phyloP scores from a whole-genome alignment of 139 green algal species.

The Ulvella scutata region DNA sequence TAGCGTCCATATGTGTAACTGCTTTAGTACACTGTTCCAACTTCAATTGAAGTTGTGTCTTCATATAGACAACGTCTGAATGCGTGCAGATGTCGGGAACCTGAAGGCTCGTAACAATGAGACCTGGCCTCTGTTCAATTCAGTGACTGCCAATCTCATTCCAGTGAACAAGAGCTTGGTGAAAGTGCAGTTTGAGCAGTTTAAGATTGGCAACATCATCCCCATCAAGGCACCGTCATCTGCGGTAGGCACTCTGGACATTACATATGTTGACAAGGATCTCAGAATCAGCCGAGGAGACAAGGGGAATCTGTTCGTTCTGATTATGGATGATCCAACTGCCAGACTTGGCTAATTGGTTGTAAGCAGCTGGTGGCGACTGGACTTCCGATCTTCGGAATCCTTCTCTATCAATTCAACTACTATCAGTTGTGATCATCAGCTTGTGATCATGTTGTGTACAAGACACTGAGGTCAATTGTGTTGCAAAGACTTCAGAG shows the following conservation, averaged over 20 bases:
- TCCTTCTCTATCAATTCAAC: too few relatives aligned
- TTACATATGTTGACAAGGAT: slow-evolving; percentile 54
- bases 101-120: neutral
- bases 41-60: neutral
- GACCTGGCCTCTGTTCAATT: neutral
- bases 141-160: slow-evolving; percentile 43
- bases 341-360: too few relatives aligned
- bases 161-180: slow-evolving; percentile 38
- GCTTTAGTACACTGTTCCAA: neutral
- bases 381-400: too few relatives aligned
- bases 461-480: too few relatives aligned
- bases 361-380: too few relatives aligned
- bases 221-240: slow-evolving; percentile 41
- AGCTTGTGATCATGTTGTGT: too few relatives aligned
- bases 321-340: slow-evolving; percentile 23
- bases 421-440: too few relatives aligned
- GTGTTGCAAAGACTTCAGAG: too few relatives aligned
- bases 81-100: slow-evolving; percentile 16
- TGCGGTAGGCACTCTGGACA: slow-evolving; percentile 26
- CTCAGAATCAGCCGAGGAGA: slow-evolving; percentile 49
- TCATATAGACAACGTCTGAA: neutral
- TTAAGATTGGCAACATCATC: slow-evolving; percentile 53
- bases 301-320: slow-evolving; percentile 57
- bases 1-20: neutral
- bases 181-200: slow-evolving; percentile 58